Conservation (phyloP, 805 yeast genomes). For the Kuraishia capsulata region DNA sequence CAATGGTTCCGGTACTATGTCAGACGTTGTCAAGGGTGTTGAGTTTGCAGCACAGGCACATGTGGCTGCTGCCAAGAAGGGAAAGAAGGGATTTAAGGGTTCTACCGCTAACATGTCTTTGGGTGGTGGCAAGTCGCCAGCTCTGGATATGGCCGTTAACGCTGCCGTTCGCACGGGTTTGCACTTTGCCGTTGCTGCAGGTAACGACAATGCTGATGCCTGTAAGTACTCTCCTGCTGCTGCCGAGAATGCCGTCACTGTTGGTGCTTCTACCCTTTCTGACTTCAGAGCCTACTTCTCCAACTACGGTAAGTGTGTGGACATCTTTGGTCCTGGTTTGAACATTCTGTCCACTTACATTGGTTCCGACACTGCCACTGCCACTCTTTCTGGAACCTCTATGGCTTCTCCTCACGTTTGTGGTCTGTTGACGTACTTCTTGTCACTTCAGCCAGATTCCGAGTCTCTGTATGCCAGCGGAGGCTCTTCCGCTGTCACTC, state of each 20-base stretch:
- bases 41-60: slow-evolving; percentile 77
- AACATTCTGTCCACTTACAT: slow-evolving; percentile 78
- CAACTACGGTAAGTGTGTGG: slow-evolving; percentile 93
- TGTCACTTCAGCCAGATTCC: slow-evolving; percentile 75
- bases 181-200: slow-evolving; percentile 94
- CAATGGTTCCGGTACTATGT: slow-evolving; percentile 76
- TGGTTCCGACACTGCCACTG: slow-evolving; percentile 69
- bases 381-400: slow-evolving; percentile 88
- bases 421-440: slow-evolving; percentile 83
- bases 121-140: slow-evolving; percentile 88
- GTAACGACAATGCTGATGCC: slow-evolving; percentile 89
- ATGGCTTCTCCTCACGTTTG: slow-evolving; percentile 98
- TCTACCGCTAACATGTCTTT: slow-evolving; percentile 89
- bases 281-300: slow-evolving; percentile 94
- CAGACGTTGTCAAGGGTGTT: slow-evolving; percentile 78
- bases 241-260: slow-evolving; percentile 78
- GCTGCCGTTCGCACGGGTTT: slow-evolving; percentile 86
- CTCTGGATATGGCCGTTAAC: slow-evolving; percentile 79
- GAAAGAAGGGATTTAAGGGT: slow-evolving; percentile 65
- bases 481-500: slow-evolving; percentile 51
- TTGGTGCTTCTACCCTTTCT: slow-evolving; percentile 86
- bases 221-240: slow-evolving; percentile 90
- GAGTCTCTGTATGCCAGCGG: slow-evolving; percentile 49
- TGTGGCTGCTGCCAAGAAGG: slow-evolving; percentile 37
- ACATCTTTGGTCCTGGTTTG: slow-evolving; percentile 94